A percentile compares a stretch with the other conserved stretches of the same genome.
Conservation (phyloP, 2,329 filamentous ascomycete species). For the Colletotrichum filicis region DNA sequence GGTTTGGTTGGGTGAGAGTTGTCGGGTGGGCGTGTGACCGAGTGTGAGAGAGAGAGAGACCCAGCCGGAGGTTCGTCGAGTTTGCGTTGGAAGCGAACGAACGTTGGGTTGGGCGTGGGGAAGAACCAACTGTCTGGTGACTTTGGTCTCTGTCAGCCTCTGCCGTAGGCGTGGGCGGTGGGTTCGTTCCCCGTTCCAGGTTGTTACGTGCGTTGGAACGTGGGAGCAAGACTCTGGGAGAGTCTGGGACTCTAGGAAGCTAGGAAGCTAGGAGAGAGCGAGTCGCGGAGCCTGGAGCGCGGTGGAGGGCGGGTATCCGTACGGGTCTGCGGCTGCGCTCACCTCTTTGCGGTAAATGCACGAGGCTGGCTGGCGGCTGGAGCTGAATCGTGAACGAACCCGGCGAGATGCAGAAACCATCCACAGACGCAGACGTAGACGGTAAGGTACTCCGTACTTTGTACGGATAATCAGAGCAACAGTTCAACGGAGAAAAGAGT, state of each 20-base stretch:
- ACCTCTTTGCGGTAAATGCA: constrained; percentile 14
- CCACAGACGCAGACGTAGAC: too few species aligned
- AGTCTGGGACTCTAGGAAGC: too few species aligned
- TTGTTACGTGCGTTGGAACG: background rate
- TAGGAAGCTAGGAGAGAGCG: too few species aligned
- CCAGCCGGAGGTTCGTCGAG: constrained; percentile 17
- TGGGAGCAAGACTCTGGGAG: background rate
- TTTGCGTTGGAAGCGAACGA: constrained; percentile 30
- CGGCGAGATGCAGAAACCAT: background rate
- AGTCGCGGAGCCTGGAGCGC: background rate
- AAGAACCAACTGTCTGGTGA: constrained; percentile 4
- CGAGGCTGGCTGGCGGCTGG: constrained; percentile 19
- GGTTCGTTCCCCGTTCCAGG: background rate
- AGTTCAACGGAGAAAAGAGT: too few species aligned
- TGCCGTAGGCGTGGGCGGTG: background rate
- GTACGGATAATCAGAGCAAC: too few species aligned
- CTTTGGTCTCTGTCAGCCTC: background rate
- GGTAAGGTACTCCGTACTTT: too few species aligned
- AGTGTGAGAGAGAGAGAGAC: too few species aligned
- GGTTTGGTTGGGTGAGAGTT: too few species aligned
- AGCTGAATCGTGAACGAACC: constrained; percentile 17
- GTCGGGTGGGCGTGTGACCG: constrained; percentile 6
- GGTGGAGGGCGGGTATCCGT: background rate
- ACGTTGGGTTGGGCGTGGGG: constrained; percentile 25
- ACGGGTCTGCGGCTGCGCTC: background rate